Evolutionary conservation across 306 rosid genomes (phyloP).

Genomic region (Aeschynomene evenia): DNA sequence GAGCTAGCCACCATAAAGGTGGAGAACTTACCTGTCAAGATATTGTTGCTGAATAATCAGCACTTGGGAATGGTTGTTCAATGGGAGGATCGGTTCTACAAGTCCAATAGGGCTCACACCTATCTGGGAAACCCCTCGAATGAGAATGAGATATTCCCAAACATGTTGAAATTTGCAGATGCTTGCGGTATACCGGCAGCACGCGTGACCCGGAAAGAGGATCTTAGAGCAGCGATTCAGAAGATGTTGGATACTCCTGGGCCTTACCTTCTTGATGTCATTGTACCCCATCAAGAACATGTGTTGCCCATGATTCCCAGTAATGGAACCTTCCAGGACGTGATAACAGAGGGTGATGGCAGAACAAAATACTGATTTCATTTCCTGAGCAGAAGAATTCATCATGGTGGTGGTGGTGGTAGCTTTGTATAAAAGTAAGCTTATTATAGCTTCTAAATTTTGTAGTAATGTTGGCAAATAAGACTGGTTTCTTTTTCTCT

Average conservation of each 20-base stretch:
- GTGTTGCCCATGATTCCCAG: slow-evolving; percentile 93
- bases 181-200: slow-evolving; percentile 77
- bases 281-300: slow-evolving; percentile 92
- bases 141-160: slow-evolving; percentile 61
- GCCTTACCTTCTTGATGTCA: slow-evolving; percentile 79
- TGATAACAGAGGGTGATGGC: slow-evolving; percentile 91
- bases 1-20: slow-evolving; percentile 77
- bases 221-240: slow-evolving; percentile 74
- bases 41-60: slow-evolving; percentile 76
- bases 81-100: slow-evolving; percentile 92
- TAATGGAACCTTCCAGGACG: slow-evolving; percentile 75
- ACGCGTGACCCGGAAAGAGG: slow-evolving; percentile 61
- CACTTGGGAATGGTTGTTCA: slow-evolving; percentile 95
- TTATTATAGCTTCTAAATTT: neutral
- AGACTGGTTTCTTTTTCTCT: neutral
- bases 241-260: slow-evolving; percentile 90
- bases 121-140: slow-evolving; percentile 70
- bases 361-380: slow-evolving; percentile 48
- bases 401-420: slow-evolving; percentile 1
- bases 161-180: slow-evolving; percentile 77
- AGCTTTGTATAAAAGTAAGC: slow-evolving; percentile 23
- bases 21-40: slow-evolving; percentile 83
- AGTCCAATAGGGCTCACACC: slow-evolving; percentile 82
- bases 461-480: neutral
- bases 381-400: neutral